Conservation (phyloP, 2,329 filamentous ascomycete genomes). For the Anthostomella pinea region DNA sequence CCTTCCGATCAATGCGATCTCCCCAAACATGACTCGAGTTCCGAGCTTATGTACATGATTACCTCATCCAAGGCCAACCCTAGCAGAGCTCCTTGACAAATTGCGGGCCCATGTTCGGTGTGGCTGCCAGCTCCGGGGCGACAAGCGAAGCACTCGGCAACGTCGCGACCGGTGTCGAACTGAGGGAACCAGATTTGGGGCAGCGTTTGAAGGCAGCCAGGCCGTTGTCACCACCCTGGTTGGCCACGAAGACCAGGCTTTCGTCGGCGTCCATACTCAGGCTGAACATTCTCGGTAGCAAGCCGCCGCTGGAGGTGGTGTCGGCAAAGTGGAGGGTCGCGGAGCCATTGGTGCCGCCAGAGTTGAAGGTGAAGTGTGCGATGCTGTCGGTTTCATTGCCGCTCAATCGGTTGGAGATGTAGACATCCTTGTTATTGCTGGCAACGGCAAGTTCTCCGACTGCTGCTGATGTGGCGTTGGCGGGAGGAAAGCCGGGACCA, state of each 20-base stretch:
- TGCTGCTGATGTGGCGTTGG: conserved; percentile 36
- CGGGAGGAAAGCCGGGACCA: conserved; percentile 32
- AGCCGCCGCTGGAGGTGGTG: conserved; percentile 23
- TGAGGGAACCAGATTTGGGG: conserved; percentile 17
- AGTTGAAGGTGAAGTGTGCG: conserved; percentile 40
- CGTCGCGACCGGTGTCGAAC: conserved; percentile 19
- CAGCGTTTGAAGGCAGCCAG: conserved; percentile 38
- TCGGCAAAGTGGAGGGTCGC: conserved; percentile 20
- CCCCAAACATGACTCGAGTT: not conserved
- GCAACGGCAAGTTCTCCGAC: conserved; percentile 46
- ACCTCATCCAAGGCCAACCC: not conserved
- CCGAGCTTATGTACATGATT: not conserved
- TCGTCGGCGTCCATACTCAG: conserved; percentile 31
- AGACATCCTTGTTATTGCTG: conserved; percentile 42
- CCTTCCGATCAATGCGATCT: not conserved
- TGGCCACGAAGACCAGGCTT: conserved; percentile 43
- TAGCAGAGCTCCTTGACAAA: conserved; percentile 27
- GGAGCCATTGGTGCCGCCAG: conserved; percentile 12
- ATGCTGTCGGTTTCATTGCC: conserved; percentile 46
- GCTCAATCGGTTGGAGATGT: conserved; percentile 50
- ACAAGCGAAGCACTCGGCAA: conserved; percentile 14
- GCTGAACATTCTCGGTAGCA: conserved; percentile 47
- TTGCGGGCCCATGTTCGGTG: conserved; percentile 24
- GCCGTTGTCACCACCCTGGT: conserved; percentile 41
- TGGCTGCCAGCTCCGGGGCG: conserved; percentile 11